Evolutionary conservation across 306 rosid genomes (phyloP).

Genomic region (Arachis stenosperma): DNA sequence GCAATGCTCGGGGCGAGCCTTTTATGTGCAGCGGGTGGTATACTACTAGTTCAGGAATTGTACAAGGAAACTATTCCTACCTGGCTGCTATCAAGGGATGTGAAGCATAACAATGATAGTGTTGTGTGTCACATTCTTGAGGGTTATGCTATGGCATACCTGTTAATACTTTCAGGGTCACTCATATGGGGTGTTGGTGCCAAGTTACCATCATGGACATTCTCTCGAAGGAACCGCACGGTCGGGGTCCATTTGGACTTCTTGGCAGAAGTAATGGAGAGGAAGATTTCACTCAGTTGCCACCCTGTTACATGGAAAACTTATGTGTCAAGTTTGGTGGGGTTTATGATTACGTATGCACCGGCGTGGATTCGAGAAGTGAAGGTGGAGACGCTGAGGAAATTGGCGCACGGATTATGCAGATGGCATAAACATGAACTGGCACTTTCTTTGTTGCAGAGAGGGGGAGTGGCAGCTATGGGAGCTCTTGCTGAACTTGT

Average conservation of each 20-base stretch:
- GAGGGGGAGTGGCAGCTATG: constrained; percentile 70
- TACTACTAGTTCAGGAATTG: constrained; percentile 65
- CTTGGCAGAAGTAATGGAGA: constrained; percentile 68
- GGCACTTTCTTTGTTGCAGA: constrained; percentile 67
- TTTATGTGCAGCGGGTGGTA: constrained; percentile 63
- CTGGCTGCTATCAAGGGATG: constrained; percentile 60
- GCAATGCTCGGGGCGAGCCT: constrained; percentile 75
- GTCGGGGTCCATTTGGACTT: constrained; percentile 69
- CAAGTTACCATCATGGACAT: constrained; percentile 49
- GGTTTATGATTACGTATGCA: constrained; percentile 60
- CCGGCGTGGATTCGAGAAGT: constrained; percentile 70
- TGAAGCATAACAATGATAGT: constrained; percentile 41
- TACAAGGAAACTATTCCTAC: constrained; percentile 75
- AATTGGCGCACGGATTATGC: constrained; percentile 57
- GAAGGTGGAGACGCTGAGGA: constrained; percentile 59
- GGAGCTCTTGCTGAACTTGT: constrained; percentile 69
- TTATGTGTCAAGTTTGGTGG: constrained; percentile 65
- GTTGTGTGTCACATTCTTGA: constrained; percentile 50
- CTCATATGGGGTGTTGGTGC: constrained; percentile 63
- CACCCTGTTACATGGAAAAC: constrained; percentile 69
- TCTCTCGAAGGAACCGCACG: constrained; percentile 50
- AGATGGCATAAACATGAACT: constrained; percentile 73
- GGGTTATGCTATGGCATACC: constrained; percentile 77
- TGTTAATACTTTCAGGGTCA: constrained; percentile 60
- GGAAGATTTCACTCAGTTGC: constrained; percentile 66